Conservation (phyloP, 2,329 filamentous ascomycete genomes). For the Paramyrothecium sp. region DNA sequence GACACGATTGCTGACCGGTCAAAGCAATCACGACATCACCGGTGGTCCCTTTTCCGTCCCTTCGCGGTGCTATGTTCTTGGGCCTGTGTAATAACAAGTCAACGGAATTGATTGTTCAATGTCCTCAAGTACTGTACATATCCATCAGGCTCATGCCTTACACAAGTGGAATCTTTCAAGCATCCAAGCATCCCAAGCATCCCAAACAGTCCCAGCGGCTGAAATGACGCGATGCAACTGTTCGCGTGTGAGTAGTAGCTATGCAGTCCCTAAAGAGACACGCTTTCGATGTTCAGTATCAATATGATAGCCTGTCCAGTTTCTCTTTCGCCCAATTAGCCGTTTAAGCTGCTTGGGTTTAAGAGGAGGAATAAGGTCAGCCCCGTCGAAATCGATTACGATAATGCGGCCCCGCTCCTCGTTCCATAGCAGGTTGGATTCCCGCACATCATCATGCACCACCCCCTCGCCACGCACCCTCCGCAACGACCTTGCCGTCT, state of each 20-base stretch:
- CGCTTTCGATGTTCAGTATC: too few relatives aligned
- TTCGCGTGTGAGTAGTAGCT: too few relatives aligned
- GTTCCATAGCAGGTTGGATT: constrained; percentile 17
- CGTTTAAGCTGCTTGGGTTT: too few relatives aligned
- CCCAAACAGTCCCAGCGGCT: too few relatives aligned
- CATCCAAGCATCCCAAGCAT: too few relatives aligned
- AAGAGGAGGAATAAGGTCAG: too few relatives aligned
- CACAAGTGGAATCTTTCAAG: not conserved
- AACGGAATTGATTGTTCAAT: not conserved
- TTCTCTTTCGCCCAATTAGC: too few relatives aligned
- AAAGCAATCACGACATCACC: not conserved
- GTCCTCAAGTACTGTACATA: not conserved
- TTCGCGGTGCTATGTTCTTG: not conserved
- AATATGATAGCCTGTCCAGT: too few relatives aligned
- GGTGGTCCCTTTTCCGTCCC: not conserved
- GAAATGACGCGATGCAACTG: too few relatives aligned
- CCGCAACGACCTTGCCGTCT: constrained; percentile 10
- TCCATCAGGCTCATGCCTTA: not conserved
- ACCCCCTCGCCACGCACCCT: constrained; percentile 12
- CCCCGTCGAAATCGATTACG: constrained; percentile 19
- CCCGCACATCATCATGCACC: constrained; percentile 13
- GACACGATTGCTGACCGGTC: not conserved
- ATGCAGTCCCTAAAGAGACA: too few relatives aligned
- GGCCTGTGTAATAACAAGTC: not conserved
- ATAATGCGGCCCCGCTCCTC: constrained; percentile 16